Base-by-base conservation (phyloP, 1,139 yeast genomes). In the Pichia sp. region DNA sequence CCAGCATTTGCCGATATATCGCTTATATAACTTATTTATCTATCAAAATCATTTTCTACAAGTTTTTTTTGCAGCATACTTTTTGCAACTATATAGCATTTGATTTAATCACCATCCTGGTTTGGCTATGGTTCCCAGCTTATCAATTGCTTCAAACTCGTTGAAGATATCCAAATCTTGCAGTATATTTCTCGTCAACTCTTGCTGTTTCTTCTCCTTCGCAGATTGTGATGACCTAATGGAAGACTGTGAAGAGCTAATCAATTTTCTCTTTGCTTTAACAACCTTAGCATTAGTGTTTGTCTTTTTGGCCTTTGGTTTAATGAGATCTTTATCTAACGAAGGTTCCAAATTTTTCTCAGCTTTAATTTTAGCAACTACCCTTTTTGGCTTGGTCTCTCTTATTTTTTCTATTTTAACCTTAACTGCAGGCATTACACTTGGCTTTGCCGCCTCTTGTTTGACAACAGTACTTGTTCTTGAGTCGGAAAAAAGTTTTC, bases 61-160 rank as follows among this genome's bases (percentile, higher is more conserved):
- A 41, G 3, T 22, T 41, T 3, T 41, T 41, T 22, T 22, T 22
- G 19, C 25, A 41, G 18, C 23, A 16, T 43, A 21, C n/a, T 7
- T 43, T 23, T 25, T 23, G 6, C 31, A 19, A n/a, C 8, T 23
- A 18, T 43, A 28, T 47, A 48, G 50, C 51, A 40, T 40, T 36
- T 25, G 16, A 18, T 7, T 1, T 9, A 28, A 28, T 51, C 19
- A 52, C 52, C 52, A 49, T 8, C 41, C 47, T 12, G 50, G 55
- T 25, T 52, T 52, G 5, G 43, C 41, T 8, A 52, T 46, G 5
- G 52, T 46, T 8, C 46, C 50, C n/a, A 52, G 12, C 31, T 51
- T 46, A 9, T 52, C 54, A 41, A 57, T 47, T 16, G 51, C 50
- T 28, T 51, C 52, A 39, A 53, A 48, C 31, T 55, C 59, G 36